These are phyloP conservation scores for Exophiala mesophila DNA, from an alignment of 2,329 filamentous ascomycete species.

Conservation along the genomic window DNA sequence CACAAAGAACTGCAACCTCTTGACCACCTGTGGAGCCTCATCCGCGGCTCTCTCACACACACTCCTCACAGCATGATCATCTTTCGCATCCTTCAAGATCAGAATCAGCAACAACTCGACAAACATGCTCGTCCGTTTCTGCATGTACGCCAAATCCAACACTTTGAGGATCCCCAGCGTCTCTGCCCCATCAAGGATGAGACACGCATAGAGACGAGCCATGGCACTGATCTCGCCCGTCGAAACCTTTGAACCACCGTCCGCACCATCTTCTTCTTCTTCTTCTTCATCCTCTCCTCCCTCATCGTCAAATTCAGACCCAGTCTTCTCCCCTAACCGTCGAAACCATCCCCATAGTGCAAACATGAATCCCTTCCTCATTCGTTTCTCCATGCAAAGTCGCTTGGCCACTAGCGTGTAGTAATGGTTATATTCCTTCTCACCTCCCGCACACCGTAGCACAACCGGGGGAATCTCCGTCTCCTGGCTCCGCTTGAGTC, in stretches of 20 bases:
- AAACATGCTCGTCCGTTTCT: conserved; percentile 70
- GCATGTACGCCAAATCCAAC: conserved; percentile 73
- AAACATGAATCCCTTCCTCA: conserved; percentile 82
- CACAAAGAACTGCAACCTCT: conserved; percentile 74
- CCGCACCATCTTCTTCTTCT: conserved; percentile 41
- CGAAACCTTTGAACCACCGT: conserved; percentile 46
- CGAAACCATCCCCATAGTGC: conserved; percentile 82
- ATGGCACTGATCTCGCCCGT: conserved; percentile 61
- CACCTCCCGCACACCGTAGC: conserved; percentile 78
- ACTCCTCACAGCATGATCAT: conserved; percentile 55
- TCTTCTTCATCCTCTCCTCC: conserved; percentile 50
- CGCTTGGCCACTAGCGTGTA: conserved; percentile 80
- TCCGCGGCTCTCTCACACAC: conserved; percentile 59
- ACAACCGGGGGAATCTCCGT: conserved; percentile 83
- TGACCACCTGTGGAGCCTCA: conserved; percentile 62
- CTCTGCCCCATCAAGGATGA: conserved; percentile 58
- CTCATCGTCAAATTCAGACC: no score
- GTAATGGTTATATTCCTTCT: conserved; percentile 84
- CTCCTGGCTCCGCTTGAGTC: conserved; percentile 79
- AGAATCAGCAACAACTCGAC: conserved; percentile 75
- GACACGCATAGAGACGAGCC: conserved; percentile 59
- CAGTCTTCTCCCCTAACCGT: conserved; percentile 73
- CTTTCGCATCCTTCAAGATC: conserved; percentile 62
- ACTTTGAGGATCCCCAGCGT: conserved; percentile 54
- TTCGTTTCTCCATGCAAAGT: conserved; percentile 67